phyloP scores from a whole-genome alignment of 345 rosid genomes.

The Brassica juncea region DNA sequence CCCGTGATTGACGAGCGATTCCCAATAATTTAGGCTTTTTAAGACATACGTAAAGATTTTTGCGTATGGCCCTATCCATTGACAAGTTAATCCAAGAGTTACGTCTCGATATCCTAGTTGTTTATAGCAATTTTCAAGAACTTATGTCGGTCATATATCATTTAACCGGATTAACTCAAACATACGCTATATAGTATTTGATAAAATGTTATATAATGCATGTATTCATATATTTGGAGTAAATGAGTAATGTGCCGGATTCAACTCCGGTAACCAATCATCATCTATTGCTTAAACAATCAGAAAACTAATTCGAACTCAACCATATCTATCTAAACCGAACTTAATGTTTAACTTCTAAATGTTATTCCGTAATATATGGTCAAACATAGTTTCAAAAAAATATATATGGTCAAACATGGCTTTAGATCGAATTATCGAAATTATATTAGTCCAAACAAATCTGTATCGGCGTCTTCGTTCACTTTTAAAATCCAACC shows the following conservation, averaged over 20 bases:
- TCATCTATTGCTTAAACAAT: background rate
- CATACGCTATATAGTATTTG: background rate
- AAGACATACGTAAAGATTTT: conserved; percentile 15
- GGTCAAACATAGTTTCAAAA: background rate
- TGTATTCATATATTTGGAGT: background rate
- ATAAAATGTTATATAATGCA: background rate
- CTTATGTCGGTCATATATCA: background rate
- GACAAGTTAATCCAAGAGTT: background rate
- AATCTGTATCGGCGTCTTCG: background rate
- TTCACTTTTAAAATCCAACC: background rate
- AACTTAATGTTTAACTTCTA: background rate
- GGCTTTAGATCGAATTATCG: background rate
- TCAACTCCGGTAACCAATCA: background rate
- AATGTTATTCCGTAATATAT: background rate
- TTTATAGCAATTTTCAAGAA: background rate
- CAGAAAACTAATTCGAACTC: background rate
- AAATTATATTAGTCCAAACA: background rate
- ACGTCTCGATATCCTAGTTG: background rate
- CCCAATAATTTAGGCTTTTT: conserved; percentile 39
- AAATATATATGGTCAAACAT: background rate
- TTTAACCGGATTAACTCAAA: background rate
- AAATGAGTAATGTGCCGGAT: background rate
- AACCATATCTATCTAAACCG: background rate
- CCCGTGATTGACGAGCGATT: conserved; percentile 14
- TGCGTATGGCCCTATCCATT: conserved; percentile 10